Evolutionary conservation across 441 rosid species (phyloP).

Genomic region (Jatropha podagrica): DNA sequence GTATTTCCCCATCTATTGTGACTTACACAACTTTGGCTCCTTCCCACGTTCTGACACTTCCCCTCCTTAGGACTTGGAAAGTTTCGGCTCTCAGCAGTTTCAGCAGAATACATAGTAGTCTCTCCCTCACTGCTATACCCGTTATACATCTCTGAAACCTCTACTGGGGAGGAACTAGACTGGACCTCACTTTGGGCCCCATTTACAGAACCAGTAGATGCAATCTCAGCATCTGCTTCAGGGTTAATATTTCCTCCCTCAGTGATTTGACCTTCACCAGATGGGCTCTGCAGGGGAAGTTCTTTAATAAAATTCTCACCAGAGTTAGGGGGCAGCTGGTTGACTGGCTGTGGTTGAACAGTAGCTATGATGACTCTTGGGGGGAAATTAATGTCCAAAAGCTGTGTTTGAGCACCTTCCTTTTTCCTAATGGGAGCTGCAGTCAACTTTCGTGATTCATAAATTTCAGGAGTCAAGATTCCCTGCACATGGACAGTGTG

Average conservation of each 20-base stretch:
- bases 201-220: slow-evolving; percentile 72
- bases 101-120: slow-evolving; percentile 97
- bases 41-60: slow-evolving; percentile 65
- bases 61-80: slow-evolving; percentile 76
- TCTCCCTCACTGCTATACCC: slow-evolving; percentile 87
- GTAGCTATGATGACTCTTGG: slow-evolving; percentile 45
- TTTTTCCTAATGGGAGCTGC: slow-evolving; percentile 62
- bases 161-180: slow-evolving; percentile 70
- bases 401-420: slow-evolving; percentile 50
- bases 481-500: slow-evolving; percentile 64
- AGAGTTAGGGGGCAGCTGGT: slow-evolving; percentile 27
- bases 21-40: slow-evolving; percentile 91
- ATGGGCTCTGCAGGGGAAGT: slow-evolving; percentile 21
- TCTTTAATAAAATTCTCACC: slow-evolving; percentile 36
- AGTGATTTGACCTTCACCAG: slow-evolving; percentile 37
- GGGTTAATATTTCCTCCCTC: slow-evolving; percentile 24
- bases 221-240: slow-evolving; percentile 45
- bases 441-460: slow-evolving; percentile 74
- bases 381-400: slow-evolving; percentile 92
- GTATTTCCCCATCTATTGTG: slow-evolving; percentile 69
- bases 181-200: slow-evolving; percentile 64
- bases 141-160: slow-evolving; percentile 49
- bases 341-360: slow-evolving; percentile 30
- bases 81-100: slow-evolving; percentile 96
- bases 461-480: slow-evolving; percentile 86